phyloP scores from a whole-genome alignment of 2,329 filamentous ascomycete species.

The Claviceps paspali region DNA sequence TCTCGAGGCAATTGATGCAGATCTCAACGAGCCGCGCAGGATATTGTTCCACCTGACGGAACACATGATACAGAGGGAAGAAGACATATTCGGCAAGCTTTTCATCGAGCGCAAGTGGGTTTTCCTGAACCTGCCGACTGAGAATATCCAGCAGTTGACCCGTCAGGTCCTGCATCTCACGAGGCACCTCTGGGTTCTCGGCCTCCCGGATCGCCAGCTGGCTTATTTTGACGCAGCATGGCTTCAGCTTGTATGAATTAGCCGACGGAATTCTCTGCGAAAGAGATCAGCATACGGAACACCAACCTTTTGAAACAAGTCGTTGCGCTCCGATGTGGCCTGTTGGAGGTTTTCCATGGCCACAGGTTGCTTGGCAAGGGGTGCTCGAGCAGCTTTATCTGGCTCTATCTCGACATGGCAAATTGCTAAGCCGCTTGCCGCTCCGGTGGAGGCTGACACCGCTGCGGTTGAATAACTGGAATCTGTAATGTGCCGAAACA shows the following conservation, averaged over 20 bases:
- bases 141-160: slow-evolving; percentile 31
- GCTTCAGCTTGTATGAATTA: slow-evolving; percentile 38
- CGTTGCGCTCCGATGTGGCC: slow-evolving; percentile 13
- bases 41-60: slow-evolving; percentile 59
- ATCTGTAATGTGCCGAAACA: no score
- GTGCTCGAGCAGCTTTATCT: background rate
- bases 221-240: slow-evolving; percentile 45
- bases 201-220: slow-evolving; percentile 36
- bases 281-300: background rate
- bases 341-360: slow-evolving; percentile 9
- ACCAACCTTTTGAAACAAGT: slow-evolving; percentile 24
- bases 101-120: slow-evolving; percentile 47
- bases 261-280: background rate
- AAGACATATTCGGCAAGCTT: slow-evolving; percentile 90
- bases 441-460: background rate
- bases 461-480: no score
- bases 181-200: slow-evolving; percentile 24
- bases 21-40: slow-evolving; percentile 60
- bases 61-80: slow-evolving; percentile 78
- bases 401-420: slow-evolving; percentile 4
- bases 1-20: slow-evolving; percentile 56
- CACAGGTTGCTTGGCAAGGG: background rate
- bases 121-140: slow-evolving; percentile 24
- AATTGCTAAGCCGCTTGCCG: background rate
- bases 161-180: slow-evolving; percentile 30